A percentile compares a stretch with the other conserved stretches of the same genome.
These are phyloP conservation scores for Selaginella moellendorffii DNA, from an alignment of 75 land plant species.

Conservation along the genomic window DNA sequence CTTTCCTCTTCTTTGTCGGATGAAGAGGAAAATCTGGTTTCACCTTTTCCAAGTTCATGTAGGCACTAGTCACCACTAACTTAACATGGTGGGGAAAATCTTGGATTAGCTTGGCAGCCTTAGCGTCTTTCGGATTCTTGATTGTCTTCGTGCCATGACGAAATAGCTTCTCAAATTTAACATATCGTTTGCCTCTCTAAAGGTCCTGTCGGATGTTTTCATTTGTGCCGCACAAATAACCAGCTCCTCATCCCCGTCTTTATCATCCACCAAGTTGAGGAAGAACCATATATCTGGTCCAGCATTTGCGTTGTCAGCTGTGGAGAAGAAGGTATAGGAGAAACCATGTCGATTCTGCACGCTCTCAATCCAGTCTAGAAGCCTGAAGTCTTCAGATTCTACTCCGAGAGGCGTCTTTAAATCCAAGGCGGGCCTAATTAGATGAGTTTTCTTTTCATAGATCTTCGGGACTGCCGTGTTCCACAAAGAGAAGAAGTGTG, in stretches of 20 bases:
- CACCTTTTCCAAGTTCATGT: not conserved
- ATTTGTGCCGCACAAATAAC: not conserved
- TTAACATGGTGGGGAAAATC: not conserved
- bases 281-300: not conserved
- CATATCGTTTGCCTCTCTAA: not conserved
- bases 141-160: not conserved
- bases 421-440: not conserved
- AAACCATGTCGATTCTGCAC: not conserved
- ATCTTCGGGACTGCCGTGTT: not conserved
- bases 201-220: not conserved
- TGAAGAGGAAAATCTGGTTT: not conserved
- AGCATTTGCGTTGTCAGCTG: not conserved
- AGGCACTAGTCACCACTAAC: not conserved
- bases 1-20: not conserved
- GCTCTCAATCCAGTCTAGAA: not conserved
- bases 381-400: not conserved
- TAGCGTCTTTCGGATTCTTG: not conserved
- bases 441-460: not conserved
- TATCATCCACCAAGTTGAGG: not conserved
- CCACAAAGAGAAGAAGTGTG: not conserved
- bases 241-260: not conserved
- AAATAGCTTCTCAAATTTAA: not conserved
- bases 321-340: not conserved
- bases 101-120: not conserved
- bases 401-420: not conserved